Evolutionary conservation across 139 green algal species (phyloP).

Genomic region (Coelastrella sp.): DNA sequence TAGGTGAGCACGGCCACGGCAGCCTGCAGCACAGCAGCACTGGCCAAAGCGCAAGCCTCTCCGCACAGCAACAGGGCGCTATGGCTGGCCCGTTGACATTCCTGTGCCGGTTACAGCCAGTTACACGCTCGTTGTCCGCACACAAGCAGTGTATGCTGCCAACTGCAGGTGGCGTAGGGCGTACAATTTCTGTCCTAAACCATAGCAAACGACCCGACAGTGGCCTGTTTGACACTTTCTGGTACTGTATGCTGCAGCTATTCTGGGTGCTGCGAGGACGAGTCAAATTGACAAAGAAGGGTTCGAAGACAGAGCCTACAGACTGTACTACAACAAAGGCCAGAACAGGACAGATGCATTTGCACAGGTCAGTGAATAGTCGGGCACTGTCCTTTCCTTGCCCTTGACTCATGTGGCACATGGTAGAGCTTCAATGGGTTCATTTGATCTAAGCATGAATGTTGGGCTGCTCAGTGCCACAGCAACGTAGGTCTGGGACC

Average conservation of each 20-base stretch:
- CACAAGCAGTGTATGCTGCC: neutral
- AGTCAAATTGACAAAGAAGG: conserved; percentile 56
- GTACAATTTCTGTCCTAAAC: neutral
- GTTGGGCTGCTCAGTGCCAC: neutral
- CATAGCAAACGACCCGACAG: neutral
- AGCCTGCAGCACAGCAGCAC: neutral
- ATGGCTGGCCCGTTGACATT: neutral
- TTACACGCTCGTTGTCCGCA: no score
- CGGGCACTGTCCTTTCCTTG: no score
- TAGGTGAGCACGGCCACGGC: neutral
- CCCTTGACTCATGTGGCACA: neutral
- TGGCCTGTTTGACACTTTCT: neutral
- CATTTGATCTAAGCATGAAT: neutral
- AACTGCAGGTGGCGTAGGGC: neutral
- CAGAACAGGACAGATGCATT: conserved; percentile 63
- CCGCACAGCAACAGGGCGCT: neutral
- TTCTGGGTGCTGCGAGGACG: conserved; percentile 43
- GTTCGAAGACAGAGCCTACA: conserved; percentile 68
- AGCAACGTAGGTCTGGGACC: no score
- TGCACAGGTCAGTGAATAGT: conserved; percentile 24
- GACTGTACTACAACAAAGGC: conserved; percentile 69
- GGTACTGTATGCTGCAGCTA: conserved; percentile 7
- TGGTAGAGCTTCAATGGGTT: neutral
- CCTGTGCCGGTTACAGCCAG: neutral
- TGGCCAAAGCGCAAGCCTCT: neutral